Evolutionary conservation across 1,284 basidiomycete species (phyloP).

Genomic region (Pseudozyma pruni): DNA sequence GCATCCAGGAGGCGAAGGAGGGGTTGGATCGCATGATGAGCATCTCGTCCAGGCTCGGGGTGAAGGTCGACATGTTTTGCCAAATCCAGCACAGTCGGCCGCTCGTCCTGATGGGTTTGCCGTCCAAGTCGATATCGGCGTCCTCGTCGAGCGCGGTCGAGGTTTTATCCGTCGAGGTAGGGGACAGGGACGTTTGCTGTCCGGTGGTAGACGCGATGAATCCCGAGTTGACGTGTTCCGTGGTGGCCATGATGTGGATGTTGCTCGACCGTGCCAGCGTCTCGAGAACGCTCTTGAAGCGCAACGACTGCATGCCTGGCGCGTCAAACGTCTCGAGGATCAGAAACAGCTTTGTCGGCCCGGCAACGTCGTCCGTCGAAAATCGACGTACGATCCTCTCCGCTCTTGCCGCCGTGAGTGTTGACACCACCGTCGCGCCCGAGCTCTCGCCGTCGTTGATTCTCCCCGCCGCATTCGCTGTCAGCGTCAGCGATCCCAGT

Average conservation of each 20-base stretch:
- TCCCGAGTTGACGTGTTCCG: constrained; percentile 45
- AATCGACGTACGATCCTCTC: constrained; percentile 36
- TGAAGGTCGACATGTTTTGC: constrained; percentile 47
- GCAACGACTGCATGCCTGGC: constrained; percentile 38
- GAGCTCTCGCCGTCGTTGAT: constrained; percentile 1
- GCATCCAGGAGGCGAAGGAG: constrained; percentile 42
- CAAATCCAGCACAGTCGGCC: constrained; percentile 40
- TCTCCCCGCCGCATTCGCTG: constrained; percentile 2
- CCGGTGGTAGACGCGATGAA: constrained; percentile 29
- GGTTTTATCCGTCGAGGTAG: not conserved
- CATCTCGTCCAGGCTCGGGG: constrained; percentile 44
- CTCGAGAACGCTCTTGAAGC: constrained; percentile 40
- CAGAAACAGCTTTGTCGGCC: constrained; percentile 36
- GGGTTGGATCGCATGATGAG: constrained; percentile 48
- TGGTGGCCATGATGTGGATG: constrained; percentile 50
- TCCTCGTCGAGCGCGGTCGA: not conserved
- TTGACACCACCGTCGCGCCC: constrained; percentile 22
- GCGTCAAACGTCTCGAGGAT: constrained; percentile 47
- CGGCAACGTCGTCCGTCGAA: not conserved
- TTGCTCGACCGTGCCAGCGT: constrained; percentile 18
- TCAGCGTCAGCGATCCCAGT: constrained; percentile 25
- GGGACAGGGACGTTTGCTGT: constrained; percentile 3
- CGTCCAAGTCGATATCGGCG: not conserved
- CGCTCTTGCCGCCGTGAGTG: constrained; percentile 31
- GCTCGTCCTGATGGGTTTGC: not conserved